Base-by-base conservation (phyloP, 768 basidiomycete genomes). In the Phylloporus sp. region DNA sequence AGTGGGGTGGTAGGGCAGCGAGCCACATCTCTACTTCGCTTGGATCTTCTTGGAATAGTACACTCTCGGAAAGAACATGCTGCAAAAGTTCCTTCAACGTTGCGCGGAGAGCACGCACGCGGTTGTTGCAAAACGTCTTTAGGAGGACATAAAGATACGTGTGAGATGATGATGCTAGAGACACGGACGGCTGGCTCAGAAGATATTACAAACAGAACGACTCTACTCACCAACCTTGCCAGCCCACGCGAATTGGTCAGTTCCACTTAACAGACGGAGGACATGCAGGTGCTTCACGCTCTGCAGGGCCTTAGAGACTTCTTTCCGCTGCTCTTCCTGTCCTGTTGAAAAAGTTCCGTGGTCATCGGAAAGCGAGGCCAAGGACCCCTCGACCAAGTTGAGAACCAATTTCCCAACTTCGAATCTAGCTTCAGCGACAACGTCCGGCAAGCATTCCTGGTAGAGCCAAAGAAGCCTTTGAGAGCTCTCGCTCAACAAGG, bases 401-500 rank as follows among this genome's bases (percentile, higher is more conserved):
- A 71, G 71, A 23, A 93, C 65, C 18, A 94, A 60, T 62, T 90
- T 90, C 3, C 90, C 90, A 29, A 86, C 80, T 63, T 97, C 94
- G 56, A 94, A 97, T 40, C 82, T 74, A 22, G 81, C 81, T 62
- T 93, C 91, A 0, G 81, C 79, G 4, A 88, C 84, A 2, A 90
- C 67, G 1, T 75, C 70, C 0, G 91, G 89, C 23, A 94, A 64
- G 49, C 80, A 82, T 20, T 74, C 74, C 55, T 95, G 89, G 61
- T 96, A 98, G 40, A 94, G 72, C 78, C 85, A 87, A 49, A 96
- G 69, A 33, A 98, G 64, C 22, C 92, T 67, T 54, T 92, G 81
- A 1, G 92, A 81, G 40, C 79, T 77, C 68, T 97, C 94, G 0
- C 83, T 77, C 23, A 96, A 68, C 51, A 98, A 64, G 1, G 81